These are phyloP conservation scores for Scytalidium sp. DNA, from an alignment of 2,329 filamentous ascomycete genomes.

Conservation along the genomic window DNA sequence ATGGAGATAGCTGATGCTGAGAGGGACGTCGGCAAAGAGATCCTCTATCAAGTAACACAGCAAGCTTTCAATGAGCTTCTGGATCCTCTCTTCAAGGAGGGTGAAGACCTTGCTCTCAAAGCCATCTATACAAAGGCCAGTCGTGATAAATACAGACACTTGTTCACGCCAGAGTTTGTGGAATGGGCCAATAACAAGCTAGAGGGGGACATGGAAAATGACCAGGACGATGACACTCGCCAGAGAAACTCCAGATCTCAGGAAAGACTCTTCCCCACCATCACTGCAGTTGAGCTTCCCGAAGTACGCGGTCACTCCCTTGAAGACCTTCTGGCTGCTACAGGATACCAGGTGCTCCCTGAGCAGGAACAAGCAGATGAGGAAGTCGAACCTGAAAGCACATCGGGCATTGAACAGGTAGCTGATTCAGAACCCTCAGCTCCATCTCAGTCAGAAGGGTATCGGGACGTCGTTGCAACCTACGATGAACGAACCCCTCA, in stretches of 20 bases:
- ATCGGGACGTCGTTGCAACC: neutral
- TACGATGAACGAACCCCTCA: constrained; percentile 24
- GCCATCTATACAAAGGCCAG: constrained; percentile 60
- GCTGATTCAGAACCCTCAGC: neutral
- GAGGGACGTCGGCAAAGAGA: constrained; percentile 68
- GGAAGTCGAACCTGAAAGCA: constrained; percentile 24
- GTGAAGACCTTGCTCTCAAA: constrained; percentile 72
- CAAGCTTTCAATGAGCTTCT: constrained; percentile 92
- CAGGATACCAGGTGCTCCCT: constrained; percentile 19
- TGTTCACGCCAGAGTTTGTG: constrained; percentile 42
- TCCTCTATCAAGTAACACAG: constrained; percentile 87
- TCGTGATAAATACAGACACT: constrained; percentile 53
- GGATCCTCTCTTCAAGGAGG: constrained; percentile 77
- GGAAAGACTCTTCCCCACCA: neutral
- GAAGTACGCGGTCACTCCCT: constrained; percentile 20
- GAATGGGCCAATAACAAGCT: constrained; percentile 21
- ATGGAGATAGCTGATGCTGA: constrained; percentile 79
- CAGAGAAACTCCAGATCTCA: constrained; percentile 1
- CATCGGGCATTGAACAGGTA: constrained; percentile 31
- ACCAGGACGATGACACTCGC: constrained; percentile 10
- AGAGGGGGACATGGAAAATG: constrained; percentile 9
- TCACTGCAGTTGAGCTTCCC: constrained; percentile 7
- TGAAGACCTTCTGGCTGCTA: constrained; percentile 21
- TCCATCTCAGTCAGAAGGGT: neutral
- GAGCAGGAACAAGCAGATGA: constrained; percentile 1